Evolutionary conservation across 768 basidiomycete genomes (phyloP).

Genomic region (Coprinopsis marcescibilis): DNA sequence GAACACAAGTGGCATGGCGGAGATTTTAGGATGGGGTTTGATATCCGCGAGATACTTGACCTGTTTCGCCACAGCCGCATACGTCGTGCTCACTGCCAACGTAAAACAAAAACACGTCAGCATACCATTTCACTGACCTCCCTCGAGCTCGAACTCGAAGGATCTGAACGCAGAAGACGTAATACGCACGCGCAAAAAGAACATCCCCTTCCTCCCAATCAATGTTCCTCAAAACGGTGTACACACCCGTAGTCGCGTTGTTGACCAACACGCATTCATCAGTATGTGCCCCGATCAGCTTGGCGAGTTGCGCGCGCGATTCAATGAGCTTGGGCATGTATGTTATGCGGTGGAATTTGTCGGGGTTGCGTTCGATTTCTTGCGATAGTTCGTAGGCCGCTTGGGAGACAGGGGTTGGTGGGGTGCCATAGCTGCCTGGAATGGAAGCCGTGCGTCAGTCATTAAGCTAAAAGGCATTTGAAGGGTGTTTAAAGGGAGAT

Average conservation of each 20-base stretch:
- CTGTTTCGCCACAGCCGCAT: conserved; percentile 46
- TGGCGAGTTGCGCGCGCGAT: conserved; percentile 41
- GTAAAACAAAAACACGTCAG: conserved; percentile 1
- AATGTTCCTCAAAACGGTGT: conserved; percentile 63
- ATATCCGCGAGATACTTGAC: conserved; percentile 50
- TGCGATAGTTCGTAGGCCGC: conserved; percentile 36
- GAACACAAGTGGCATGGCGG: conserved; percentile 46
- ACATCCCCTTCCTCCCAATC: conserved; percentile 64
- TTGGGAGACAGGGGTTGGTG: conserved; percentile 46
- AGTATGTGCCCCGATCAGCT: conserved; percentile 41
- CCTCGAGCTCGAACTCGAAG: too few relatives aligned
- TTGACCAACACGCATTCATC: conserved; percentile 58
- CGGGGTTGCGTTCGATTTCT: conserved; percentile 48
- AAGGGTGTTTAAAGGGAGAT: background rate
- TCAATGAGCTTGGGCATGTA: conserved; percentile 28
- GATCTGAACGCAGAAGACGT: conserved; percentile 18
- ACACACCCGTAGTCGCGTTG: conserved; percentile 61
- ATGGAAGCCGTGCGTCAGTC: background rate
- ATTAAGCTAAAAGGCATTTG: background rate
- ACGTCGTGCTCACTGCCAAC: conserved; percentile 36
- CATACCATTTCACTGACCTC: too few relatives aligned
- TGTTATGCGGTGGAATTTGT: conserved; percentile 43
- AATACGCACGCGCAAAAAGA: conserved; percentile 49
- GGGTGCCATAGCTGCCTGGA: conserved; percentile 54
- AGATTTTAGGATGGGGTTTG: conserved; percentile 45